These are phyloP conservation scores for Nannochloropsis gaditana DNA, from an alignment of 108 stramenopile genomes.

Conservation along the genomic window DNA sequence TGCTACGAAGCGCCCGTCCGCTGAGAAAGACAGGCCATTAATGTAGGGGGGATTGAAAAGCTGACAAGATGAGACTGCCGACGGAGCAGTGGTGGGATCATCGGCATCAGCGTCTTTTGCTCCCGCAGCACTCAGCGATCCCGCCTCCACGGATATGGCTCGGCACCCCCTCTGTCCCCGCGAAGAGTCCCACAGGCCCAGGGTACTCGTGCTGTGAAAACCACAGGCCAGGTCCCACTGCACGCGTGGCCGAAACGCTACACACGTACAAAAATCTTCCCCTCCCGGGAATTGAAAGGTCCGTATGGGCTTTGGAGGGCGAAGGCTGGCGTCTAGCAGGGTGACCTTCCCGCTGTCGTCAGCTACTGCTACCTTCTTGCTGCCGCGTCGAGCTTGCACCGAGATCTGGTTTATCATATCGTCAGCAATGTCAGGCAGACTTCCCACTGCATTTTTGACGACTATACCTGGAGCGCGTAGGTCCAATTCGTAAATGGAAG, in stretches of 20 bases:
- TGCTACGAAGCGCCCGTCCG: background rate
- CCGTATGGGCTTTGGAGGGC: background rate
- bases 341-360: background rate
- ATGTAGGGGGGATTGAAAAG: background rate
- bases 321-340: background rate
- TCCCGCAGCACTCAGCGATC: background rate
- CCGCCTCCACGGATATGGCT: background rate
- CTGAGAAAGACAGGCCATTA: conserved; percentile 3
- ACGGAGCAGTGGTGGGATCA: background rate
- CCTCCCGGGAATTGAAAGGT: background rate
- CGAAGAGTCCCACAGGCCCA: background rate
- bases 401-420: background rate
- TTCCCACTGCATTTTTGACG: background rate
- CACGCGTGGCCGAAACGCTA: background rate
- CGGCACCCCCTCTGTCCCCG: background rate
- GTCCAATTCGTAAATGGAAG: background rate
- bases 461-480: background rate
- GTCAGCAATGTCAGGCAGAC: background rate
- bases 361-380: background rate
- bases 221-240: background rate
- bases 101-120: background rate
- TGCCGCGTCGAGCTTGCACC: background rate
- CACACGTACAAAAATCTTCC: background rate
- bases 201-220: background rate
- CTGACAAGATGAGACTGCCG: background rate